These are phyloP conservation scores for Gamarada debralockiae DNA, from an alignment of 495 filamentous ascomycete species.

Conservation along the genomic window DNA sequence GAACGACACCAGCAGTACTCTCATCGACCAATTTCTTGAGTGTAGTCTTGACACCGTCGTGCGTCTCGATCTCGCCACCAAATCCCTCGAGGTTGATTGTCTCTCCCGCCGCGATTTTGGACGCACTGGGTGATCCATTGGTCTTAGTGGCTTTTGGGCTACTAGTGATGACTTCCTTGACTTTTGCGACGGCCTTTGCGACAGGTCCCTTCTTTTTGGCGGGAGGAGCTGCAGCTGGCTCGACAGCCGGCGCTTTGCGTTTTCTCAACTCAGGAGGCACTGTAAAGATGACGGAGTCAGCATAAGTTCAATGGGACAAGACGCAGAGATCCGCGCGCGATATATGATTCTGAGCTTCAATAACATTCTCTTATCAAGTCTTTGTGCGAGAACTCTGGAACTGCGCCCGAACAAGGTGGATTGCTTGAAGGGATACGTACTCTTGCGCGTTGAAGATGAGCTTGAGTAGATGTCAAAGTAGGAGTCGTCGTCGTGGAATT, in stretches of 20 bases:
- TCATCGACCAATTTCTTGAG: constrained; percentile 73
- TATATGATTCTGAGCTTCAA: no score
- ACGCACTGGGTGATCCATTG: constrained; percentile 22
- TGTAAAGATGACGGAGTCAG: no score
- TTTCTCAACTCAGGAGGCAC: constrained; percentile 68
- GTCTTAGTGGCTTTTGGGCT: constrained; percentile 28
- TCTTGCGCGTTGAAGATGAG: background rate
- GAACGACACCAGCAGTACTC: constrained; percentile 79
- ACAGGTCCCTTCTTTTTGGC: constrained; percentile 51
- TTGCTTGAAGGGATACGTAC: no score
- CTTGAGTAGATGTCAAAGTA: background rate
- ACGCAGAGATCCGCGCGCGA: no score
- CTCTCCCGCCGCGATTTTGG: constrained; percentile 34
- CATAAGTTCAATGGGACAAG: no score
- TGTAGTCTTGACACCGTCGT: constrained; percentile 75
- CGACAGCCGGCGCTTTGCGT: constrained; percentile 57
- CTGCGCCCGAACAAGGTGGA: no score
- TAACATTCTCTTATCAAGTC: no score
- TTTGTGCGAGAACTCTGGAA: background rate
- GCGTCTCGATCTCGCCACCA: constrained; percentile 78
- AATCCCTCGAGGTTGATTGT: constrained; percentile 65
- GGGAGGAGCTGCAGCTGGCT: constrained; percentile 47
- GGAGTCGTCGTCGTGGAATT: constrained; percentile 1
- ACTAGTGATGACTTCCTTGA: constrained; percentile 37
- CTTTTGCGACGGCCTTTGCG: constrained; percentile 39